Conservation (phyloP, 495 filamentous ascomycete species). For the Penicillium coffeae region DNA sequence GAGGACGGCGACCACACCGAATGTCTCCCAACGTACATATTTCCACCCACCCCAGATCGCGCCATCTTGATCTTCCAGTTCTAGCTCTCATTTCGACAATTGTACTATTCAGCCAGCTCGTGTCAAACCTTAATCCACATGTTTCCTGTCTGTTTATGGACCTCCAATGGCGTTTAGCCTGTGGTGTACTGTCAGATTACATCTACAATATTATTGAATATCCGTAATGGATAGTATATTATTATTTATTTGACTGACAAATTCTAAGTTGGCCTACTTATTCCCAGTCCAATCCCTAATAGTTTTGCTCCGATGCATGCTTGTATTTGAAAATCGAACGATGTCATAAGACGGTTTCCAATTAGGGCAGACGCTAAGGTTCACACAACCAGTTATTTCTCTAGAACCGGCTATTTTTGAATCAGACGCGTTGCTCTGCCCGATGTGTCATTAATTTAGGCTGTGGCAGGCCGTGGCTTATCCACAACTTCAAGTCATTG, state of each 20-base stretch:
- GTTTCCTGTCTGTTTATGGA: not conserved
- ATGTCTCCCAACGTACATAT: constrained; percentile 16
- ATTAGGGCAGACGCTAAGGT: not conserved
- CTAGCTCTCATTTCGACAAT: constrained; percentile 11
- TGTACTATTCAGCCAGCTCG: constrained; percentile 14
- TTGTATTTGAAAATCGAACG: not conserved
- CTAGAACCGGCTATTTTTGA: not conserved
- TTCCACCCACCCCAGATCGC: constrained; percentile 3
- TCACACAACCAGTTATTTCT: not conserved
- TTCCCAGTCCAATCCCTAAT: not conserved
- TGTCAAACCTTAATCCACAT: constrained; percentile 7
- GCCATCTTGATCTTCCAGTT: constrained; percentile 3
- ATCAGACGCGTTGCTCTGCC: not conserved
- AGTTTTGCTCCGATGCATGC: not conserved
- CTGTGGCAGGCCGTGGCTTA: not conserved
- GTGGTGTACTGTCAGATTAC: constrained; percentile 7
- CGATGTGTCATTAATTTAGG: not conserved
- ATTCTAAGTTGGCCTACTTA: not conserved
- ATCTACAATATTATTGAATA: constrained; percentile 2
- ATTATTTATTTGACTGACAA: not conserved
- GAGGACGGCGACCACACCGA: constrained; percentile 6
- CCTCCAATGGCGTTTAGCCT: constrained; percentile 1
- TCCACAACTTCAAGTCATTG: too few relatives aligned
- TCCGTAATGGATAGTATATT: not conserved
- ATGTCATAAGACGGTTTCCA: not conserved